Evolutionary conservation across 2,329 filamentous ascomycete genomes (phyloP), one percentile per base, ranked within the genome.

Genomic region (Diaporthe amygdali): DNA sequence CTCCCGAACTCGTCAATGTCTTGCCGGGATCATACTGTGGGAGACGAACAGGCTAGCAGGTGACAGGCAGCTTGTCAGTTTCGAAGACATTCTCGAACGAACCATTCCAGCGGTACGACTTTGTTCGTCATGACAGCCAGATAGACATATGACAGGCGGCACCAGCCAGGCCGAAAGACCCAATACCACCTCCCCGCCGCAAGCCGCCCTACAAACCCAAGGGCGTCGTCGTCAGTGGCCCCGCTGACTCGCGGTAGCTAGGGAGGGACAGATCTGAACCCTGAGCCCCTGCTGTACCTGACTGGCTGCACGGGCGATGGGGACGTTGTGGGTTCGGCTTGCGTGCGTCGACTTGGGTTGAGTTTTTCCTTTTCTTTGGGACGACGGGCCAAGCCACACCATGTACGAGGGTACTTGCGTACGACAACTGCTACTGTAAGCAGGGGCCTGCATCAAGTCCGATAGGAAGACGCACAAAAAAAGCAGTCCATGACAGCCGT

Each of bases 281-380:
- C n/a, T 63, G 59, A 22, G 56, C 41, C 56, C 56, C 56, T 63
- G 25, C 39, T 32, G 17, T 15, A 20, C 46, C 56, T 63, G 56
- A 63, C 56, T 46, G 27, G 41, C 41, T 63, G 56, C 56, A 34
- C 41, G 55, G 51, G 25, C 27, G 10, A 59, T 41, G 54, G 59
- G 41, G 41, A 37, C 59, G 44, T 20, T 64, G 59, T 64, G 59
- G 59, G 59, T 47, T 63, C n/a, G 59, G 59, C 59, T 63, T 63
- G 59, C 41, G 59, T 63, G 59, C 41, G 59, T 47, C 41, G 59
- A 47, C 59, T 47, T 63, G 59, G 59, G 59, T 64, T 64, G 59
- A 49, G 27, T 49, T 64, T 64, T 49, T 20, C 41, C 17, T 41
- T 37, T 41, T 25, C 59, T 64, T 34, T 49, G 59, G 59, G 59